Conservation (phyloP, 148 eudicot genomes). For the Silene conica region DNA sequence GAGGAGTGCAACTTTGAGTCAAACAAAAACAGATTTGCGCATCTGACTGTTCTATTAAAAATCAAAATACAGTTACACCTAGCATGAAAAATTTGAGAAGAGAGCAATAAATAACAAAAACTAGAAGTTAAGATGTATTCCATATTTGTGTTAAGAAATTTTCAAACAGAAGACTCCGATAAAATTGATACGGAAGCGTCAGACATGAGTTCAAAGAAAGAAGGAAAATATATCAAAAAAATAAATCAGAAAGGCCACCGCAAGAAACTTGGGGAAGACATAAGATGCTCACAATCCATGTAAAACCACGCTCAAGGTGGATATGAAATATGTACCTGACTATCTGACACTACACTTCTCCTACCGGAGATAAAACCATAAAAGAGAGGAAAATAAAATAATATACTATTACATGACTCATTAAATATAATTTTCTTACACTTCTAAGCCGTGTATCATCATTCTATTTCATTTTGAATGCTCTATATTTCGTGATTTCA, state of each 20-base stretch:
- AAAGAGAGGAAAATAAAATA: background rate
- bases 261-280: background rate
- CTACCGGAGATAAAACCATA: background rate
- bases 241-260: background rate
- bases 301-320: too few relatives aligned
- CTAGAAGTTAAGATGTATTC: background rate
- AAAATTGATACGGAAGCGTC: background rate
- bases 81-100: background rate
- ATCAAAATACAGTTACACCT: background rate
- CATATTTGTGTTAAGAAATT: background rate
- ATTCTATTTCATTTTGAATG: background rate
- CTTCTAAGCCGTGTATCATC: background rate
- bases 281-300: background rate
- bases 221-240: background rate
- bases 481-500: background rate
- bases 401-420: background rate
- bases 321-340: too few relatives aligned
- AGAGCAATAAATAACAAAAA: background rate
- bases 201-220: background rate
- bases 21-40: background rate
- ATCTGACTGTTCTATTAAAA: background rate
- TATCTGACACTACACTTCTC: background rate
- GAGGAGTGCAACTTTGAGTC: background rate
- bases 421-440: too few relatives aligned
- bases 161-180: background rate